phyloP scores from a whole-genome alignment of 305 asterid genomes.

The Fraxinus angustifolia region DNA sequence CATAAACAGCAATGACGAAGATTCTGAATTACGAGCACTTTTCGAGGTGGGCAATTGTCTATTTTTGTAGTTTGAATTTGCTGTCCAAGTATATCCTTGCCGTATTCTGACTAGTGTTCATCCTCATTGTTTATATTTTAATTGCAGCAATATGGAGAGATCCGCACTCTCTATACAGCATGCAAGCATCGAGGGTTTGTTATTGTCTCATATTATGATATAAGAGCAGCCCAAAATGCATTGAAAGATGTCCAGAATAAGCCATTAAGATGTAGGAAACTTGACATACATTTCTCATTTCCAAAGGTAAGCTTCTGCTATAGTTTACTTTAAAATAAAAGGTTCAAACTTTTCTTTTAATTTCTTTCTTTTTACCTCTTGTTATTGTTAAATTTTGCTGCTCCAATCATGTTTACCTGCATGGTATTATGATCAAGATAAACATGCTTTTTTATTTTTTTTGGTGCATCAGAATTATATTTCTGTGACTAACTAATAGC shows the following conservation, averaged over 20 bases:
- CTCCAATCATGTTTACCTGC: not conserved
- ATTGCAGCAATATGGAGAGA: conserved; percentile 86
- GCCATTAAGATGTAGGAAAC: conserved; percentile 66
- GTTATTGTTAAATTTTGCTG: not conserved
- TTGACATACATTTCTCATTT: conserved; percentile 84
- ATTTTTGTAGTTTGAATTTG: conserved; percentile 16
- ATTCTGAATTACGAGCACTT: conserved; percentile 67
- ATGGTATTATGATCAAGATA: not conserved
- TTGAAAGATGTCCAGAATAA: conserved; percentile 83
- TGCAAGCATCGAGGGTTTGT: conserved; percentile 92
- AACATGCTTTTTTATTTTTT: not conserved
- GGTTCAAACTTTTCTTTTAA: not conserved
- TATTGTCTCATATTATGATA: conserved; percentile 82
- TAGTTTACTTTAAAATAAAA: conserved; percentile 8
- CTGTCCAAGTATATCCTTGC: conserved; percentile 5
- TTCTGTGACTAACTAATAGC: not conserved
- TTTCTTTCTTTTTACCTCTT: not conserved
- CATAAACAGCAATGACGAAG: conserved; percentile 78
- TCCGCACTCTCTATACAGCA: conserved; percentile 71
- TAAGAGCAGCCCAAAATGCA: conserved; percentile 84
- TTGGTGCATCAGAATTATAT: not conserved
- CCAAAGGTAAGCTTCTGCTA: conserved; percentile 58
- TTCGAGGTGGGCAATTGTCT: conserved; percentile 61
- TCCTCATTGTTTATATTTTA: conserved; percentile 25
- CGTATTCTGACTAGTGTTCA: conserved; percentile 12